A percentile compares a stretch with the other conserved stretches of the same genome.
These are phyloP conservation scores for Paxillus ammoniavirescens DNA, from an alignment of 768 basidiomycete species.

Conservation along the genomic window DNA sequence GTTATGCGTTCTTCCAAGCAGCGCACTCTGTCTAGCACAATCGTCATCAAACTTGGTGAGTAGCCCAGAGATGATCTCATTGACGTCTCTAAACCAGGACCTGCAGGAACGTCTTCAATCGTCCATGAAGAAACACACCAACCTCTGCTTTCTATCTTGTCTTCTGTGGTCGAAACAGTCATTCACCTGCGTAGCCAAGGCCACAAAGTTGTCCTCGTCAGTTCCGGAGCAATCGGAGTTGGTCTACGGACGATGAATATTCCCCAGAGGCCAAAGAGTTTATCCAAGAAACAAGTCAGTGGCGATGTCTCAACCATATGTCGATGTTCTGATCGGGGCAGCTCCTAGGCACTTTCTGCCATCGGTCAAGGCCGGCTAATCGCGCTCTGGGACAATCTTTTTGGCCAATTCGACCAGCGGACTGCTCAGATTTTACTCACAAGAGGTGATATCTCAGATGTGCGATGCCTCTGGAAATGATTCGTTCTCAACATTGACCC, in stretches of 20 bases:
- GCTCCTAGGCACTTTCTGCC: conserved; percentile 82
- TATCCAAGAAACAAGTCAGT: conserved; percentile 89
- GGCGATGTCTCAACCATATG: background rate
- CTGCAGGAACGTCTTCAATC: conserved; percentile 86
- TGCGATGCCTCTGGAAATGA: conserved; percentile 36
- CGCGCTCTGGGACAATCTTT: conserved; percentile 95
- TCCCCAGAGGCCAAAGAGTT: conserved; percentile 71
- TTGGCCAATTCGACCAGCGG: conserved; percentile 89
- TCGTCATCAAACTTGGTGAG: conserved; percentile 85
- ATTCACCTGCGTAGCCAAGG: conserved; percentile 73
- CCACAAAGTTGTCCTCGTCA: conserved; percentile 93
- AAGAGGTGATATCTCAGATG: conserved; percentile 95
- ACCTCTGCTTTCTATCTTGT: conserved; percentile 87
- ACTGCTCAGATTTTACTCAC: conserved; percentile 95
- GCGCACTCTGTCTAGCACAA: conserved; percentile 49
- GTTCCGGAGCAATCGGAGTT: conserved; percentile 96
- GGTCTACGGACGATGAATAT: conserved; percentile 91
- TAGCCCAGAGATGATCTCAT: background rate
- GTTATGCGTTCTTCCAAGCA: conserved; percentile 19
- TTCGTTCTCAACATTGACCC: conserved; percentile 1
- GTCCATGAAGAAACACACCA: conserved; percentile 93
- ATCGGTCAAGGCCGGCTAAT: conserved; percentile 97
- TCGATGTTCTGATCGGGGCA: conserved; percentile 17
- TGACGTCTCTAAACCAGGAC: conserved; percentile 9
- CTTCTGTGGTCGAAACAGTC: conserved; percentile 90